These are phyloP conservation scores for Nicotiana noctiflora DNA, from an alignment of 257 asterid genomes.

Conservation along the genomic window DNA sequence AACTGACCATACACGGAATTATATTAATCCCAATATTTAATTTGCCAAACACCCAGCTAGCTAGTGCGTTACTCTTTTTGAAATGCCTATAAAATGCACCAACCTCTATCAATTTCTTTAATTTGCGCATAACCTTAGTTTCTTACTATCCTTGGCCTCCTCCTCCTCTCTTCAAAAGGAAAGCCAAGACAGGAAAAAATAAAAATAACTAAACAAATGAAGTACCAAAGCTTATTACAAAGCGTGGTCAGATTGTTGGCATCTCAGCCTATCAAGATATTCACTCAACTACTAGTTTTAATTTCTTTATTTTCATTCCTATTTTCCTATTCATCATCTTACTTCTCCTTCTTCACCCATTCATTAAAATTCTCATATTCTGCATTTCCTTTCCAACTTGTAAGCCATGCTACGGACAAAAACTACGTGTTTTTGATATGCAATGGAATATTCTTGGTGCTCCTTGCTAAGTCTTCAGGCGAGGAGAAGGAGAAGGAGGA, in stretches of 20 bases:
- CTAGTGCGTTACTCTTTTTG: neutral
- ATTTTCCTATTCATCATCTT: constrained; percentile 22
- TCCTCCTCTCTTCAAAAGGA: neutral
- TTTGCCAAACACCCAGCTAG: neutral
- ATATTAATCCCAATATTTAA: neutral
- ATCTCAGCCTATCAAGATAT: constrained; percentile 19
- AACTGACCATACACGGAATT: neutral
- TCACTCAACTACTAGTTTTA: constrained; percentile 36
- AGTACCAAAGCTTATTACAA: constrained; percentile 9
- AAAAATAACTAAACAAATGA: constrained; percentile 11
- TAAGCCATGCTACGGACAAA: constrained; percentile 34
- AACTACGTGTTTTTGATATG: constrained; percentile 47
- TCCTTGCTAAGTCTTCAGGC: constrained; percentile 37
- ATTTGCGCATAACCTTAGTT: neutral
- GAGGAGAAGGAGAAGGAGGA: neutral
- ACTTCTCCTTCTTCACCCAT: constrained; percentile 10
- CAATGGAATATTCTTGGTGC: constrained; percentile 47
- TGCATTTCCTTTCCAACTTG: constrained; percentile 14
- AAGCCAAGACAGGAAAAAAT: neutral
- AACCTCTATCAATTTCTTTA: neutral
- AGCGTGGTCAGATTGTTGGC: neutral
- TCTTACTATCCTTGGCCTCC: neutral
- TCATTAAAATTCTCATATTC: constrained; percentile 18
- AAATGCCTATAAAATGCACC: constrained; percentile 15
- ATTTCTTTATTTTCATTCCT: constrained; percentile 38